Conservation (phyloP, 306 rosid genomes). For the Trifolium dubium region DNA sequence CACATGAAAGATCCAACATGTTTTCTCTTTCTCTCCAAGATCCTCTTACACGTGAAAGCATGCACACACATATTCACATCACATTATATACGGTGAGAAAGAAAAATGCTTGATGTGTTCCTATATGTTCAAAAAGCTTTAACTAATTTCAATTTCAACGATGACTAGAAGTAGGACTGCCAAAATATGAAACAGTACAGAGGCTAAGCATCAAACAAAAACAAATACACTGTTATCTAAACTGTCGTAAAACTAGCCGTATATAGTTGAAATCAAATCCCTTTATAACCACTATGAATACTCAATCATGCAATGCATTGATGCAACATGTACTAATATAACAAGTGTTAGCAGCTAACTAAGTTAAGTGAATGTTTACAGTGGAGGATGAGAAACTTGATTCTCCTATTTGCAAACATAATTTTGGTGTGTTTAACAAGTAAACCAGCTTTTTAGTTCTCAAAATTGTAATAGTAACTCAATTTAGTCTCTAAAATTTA, state of each 20-base stretch:
- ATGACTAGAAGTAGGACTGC: background rate
- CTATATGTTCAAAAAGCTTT: background rate
- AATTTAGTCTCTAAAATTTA: too few relatives aligned
- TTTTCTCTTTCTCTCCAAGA: background rate
- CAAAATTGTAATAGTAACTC: too few relatives aligned
- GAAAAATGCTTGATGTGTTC: background rate
- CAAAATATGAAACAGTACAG: background rate
- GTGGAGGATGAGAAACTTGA: background rate
- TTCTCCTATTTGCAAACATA: background rate
- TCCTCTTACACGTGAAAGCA: background rate
- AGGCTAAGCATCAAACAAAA: background rate
- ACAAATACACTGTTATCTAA: background rate
- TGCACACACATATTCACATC: background rate
- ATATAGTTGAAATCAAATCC: background rate
- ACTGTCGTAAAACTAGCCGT: background rate
- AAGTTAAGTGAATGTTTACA: background rate
- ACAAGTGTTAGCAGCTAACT: conserved; percentile 5
- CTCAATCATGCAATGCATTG: background rate
- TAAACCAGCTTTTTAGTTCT: too few relatives aligned
- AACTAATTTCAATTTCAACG: background rate
- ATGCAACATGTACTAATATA: conserved; percentile 8
- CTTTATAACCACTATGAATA: background rate
- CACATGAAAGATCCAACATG: background rate
- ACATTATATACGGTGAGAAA: background rate
- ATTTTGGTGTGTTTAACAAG: background rate